Percentiles rank a stretch among this genome's conserved stretches.
Evolutionary conservation across 2,329 filamentous ascomycete species (phyloP).

Genomic region (Verticillium nubilum): DNA sequence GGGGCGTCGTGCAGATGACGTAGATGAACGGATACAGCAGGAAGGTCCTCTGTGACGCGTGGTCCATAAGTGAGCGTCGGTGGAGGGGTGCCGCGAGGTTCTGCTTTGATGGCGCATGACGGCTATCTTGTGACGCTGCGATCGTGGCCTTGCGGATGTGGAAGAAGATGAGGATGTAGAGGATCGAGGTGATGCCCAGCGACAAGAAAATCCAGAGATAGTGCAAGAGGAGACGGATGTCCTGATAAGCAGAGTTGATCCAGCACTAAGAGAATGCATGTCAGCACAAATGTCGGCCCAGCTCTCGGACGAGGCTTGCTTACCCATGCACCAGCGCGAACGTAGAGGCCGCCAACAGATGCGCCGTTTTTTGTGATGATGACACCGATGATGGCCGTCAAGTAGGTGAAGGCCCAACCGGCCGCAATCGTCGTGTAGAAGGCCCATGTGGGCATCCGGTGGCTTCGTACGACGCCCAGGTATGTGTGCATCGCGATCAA

Average conservation of each 20-base stretch:
- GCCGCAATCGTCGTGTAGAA: slow-evolving; percentile 43
- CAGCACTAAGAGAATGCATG: slow-evolving; percentile 43
- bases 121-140: slow-evolving; percentile 17
- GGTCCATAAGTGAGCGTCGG: slow-evolving; percentile 5
- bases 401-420: slow-evolving; percentile 56
- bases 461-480: slow-evolving; percentile 52
- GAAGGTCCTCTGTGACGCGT: slow-evolving; percentile 44
- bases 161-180: slow-evolving; percentile 36
- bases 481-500: slow-evolving; percentile 64
- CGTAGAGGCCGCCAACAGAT: slow-evolving; percentile 44
- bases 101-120: not conserved
- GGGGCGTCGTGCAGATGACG: slow-evolving; percentile 60
- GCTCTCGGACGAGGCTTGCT: slow-evolving; percentile 11
- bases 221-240: slow-evolving; percentile 54
- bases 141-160: slow-evolving; percentile 23
- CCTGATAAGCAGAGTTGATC: slow-evolving; percentile 50
- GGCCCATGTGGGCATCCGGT: slow-evolving; percentile 39
- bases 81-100: not conserved
- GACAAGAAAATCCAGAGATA: slow-evolving; percentile 58
- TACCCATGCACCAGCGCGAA: slow-evolving; percentile 61
- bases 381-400: slow-evolving; percentile 48
- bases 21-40: slow-evolving; percentile 67
- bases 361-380: slow-evolving; percentile 36
- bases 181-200: slow-evolving; percentile 27
- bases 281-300: slow-evolving; percentile 2